These are phyloP conservation scores for Arthrobotrys megalospora DNA, from an alignment of 2,329 filamentous ascomycete species.

Conservation along the genomic window DNA sequence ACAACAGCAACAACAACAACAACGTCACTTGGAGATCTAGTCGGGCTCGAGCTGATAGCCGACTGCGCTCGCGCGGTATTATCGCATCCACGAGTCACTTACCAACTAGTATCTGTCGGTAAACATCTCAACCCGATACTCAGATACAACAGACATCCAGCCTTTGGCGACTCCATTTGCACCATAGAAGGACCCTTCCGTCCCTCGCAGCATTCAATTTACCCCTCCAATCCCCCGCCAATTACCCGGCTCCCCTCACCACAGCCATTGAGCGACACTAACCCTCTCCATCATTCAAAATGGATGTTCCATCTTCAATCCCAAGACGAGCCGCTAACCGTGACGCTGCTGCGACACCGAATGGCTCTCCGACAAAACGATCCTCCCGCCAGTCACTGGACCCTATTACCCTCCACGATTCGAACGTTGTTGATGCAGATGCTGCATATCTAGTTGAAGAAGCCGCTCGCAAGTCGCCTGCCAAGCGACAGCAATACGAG, in stretches of 20 bases:
- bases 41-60: background rate
- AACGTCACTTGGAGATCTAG: background rate
- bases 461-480: constrained; percentile 33
- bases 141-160: background rate
- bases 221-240: constrained; percentile 19
- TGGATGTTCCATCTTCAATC: constrained; percentile 56
- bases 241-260: background rate
- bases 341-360: constrained; percentile 24
- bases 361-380: constrained; percentile 46
- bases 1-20: constrained; percentile 14
- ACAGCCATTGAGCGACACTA: background rate
- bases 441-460: constrained; percentile 44
- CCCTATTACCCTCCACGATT: constrained; percentile 31
- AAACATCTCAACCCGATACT: background rate
- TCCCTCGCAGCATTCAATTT: background rate
- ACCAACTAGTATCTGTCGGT: constrained; percentile 5
- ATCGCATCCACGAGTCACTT: background rate
- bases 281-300: background rate
- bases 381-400: constrained; percentile 42
- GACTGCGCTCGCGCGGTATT: background rate
- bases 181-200: background rate
- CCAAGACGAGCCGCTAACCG: constrained; percentile 45
- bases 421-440: constrained; percentile 39
- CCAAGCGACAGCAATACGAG: constrained; percentile 45
- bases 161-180: background rate